Base-by-base conservation (phyloP, 176 grass and related monocot genomes). In the maize (Zea mays) region DNA sequence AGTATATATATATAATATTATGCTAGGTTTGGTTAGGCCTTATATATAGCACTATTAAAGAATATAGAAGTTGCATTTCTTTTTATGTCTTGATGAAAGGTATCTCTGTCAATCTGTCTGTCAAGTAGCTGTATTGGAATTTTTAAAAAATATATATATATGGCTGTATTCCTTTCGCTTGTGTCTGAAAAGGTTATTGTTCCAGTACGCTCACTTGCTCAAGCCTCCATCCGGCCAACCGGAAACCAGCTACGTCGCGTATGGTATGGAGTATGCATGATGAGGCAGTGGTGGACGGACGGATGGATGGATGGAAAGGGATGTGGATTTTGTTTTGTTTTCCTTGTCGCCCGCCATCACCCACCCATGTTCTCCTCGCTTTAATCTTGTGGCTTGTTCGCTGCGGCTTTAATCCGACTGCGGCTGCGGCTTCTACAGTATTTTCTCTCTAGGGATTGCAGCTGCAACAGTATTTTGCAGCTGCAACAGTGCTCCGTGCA, bases 221-320 rank as follows among this genome's bases (percentile, higher is more conserved):
- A 62, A 74, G 43, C 11, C 62, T 13, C 66, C 42, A 69, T 69
- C 66, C 10, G n/a, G 86, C 76, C 77, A 84, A 65, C 76, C 8
- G 38, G 76, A 84, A 63, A 71, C 62, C 69, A 76, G 77, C 81
- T 66, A 63, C 56, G 33, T 57, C 61, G 77, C 76, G 58, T 72
- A 66, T 81, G 82, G 82, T 76, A 66, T 81, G 81, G 77, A 69
- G 46, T 66, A 48, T 64, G 44, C 72, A 42, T 72, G 39, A 49
- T 17, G 56, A 49, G 35, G 16, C 42, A n/a, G 36, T 27, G 0
- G 27, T 46, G 37, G 46, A 7, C 7, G n/a, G n/a, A n/a, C n/a
- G n/a, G n/a, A n/a, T n/a, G 60, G 44, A 10, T 58, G 62, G 34
- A 27, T 21, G 9, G 81, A 79, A 83, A 83, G 21, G 6, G 70